These are phyloP conservation scores for Tulasnella sp. DNA, from an alignment of 768 basidiomycete genomes.

Conservation along the genomic window DNA sequence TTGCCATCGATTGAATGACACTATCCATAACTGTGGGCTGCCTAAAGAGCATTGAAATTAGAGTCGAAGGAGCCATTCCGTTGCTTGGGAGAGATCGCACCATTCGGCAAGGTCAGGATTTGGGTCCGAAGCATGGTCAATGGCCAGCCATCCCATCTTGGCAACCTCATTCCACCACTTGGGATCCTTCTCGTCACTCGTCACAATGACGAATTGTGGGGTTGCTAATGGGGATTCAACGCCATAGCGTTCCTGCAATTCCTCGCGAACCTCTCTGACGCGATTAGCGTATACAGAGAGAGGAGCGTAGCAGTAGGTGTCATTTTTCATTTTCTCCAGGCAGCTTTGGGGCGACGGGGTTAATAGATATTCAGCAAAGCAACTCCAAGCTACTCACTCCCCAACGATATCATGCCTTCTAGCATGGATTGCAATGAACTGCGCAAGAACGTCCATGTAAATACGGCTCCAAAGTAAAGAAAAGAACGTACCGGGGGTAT, in stretches of 20 bases:
- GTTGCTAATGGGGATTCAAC: neutral
- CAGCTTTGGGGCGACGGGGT: too few species aligned
- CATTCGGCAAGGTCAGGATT: conserved; percentile 2
- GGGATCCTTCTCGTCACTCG: conserved; percentile 16
- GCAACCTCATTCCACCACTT: conserved; percentile 11
- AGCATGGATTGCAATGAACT: too few species aligned
- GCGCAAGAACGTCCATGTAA: too few species aligned
- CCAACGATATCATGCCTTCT: too few species aligned
- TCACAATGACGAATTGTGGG: conserved; percentile 11
- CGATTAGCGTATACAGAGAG: neutral
- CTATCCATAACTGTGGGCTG: conserved; percentile 14
- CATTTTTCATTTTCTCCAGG: too few species aligned
- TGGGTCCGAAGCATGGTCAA: conserved; percentile 11
- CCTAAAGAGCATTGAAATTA: too few species aligned
- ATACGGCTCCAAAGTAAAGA: too few species aligned
- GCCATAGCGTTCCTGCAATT: neutral
- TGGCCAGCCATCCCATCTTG: conserved; percentile 4
- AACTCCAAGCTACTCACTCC: too few species aligned
- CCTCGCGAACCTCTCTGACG: conserved; percentile 6
- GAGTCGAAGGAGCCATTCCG: neutral
- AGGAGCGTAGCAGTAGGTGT: neutral
- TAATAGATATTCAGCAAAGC: too few species aligned
- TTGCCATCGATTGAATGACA: conserved; percentile 8
- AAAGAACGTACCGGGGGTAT: too few species aligned
- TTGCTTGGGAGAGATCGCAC: conserved; percentile 5